Conservation (phyloP, 148 eudicot species). For the Rhododendron griersonianum region DNA sequence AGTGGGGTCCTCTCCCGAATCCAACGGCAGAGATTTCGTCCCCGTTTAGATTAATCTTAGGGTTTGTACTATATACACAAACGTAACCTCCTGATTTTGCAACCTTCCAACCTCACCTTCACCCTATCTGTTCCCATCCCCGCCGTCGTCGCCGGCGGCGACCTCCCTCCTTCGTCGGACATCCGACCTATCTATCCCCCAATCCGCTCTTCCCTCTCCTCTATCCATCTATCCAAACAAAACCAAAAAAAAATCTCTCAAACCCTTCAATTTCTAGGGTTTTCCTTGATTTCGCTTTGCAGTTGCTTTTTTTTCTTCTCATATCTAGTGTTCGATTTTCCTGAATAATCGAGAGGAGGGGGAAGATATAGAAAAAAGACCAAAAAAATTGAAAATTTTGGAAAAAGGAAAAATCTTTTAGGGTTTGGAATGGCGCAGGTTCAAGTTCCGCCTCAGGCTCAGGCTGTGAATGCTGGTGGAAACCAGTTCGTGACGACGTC, state of each 20-base stretch:
- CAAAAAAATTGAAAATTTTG: conserved; percentile 21
- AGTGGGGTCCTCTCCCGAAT: conserved; percentile 1
- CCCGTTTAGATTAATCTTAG: not conserved
- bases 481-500: conserved; percentile 50
- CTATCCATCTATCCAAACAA: conserved; percentile 25
- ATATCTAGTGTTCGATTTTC: conserved; percentile 14
- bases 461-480: conserved; percentile 28
- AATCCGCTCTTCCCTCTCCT: conserved; percentile 70
- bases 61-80: not conserved
- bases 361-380: conserved; percentile 37
- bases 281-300: not conserved
- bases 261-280: not conserved
- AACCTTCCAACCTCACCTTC: not conserved
- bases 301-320: not conserved
- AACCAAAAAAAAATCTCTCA: conserved; percentile 22
- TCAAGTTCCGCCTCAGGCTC: conserved; percentile 34
- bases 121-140: conserved; percentile 13
- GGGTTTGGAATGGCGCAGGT: conserved; percentile 47
- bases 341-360: conserved; percentile 71
- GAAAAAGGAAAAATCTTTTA: conserved; percentile 8
- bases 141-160: conserved; percentile 42
- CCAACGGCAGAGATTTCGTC: conserved; percentile 7
- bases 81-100: not conserved
- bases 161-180: conserved; percentile 22
- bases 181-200: conserved; percentile 29